A percentile compares a stretch with the other conserved stretches of the same genome.
Conservation (phyloP, 176 grass and related monocot genomes). For the Olyra latifolia region DNA sequence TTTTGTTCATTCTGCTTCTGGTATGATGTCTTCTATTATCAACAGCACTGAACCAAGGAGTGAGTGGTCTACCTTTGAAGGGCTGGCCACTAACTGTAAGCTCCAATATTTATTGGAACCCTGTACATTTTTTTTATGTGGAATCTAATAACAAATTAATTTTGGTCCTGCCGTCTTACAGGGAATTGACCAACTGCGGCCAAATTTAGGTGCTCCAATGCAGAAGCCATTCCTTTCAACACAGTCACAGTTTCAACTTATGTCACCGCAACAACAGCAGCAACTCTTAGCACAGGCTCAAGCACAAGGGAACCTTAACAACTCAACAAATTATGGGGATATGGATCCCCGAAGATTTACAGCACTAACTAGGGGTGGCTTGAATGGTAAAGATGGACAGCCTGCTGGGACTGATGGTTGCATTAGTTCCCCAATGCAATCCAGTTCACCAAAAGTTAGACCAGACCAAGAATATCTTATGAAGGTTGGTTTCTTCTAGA, state of each 20-base stretch:
- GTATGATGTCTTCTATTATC: conserved; percentile 29
- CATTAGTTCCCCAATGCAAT: conserved; percentile 86
- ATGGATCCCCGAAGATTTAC: conserved; percentile 80
- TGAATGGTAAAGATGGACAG: conserved; percentile 86
- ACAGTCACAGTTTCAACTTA: conserved; percentile 90
- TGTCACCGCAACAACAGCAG: conserved; percentile 94
- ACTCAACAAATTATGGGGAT: conserved; percentile 72
- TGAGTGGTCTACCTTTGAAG: conserved; percentile 91
- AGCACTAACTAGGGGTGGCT: conserved; percentile 50
- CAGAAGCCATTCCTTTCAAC: conserved; percentile 92
- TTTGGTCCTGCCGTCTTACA: conserved; percentile 27
- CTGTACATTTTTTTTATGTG: conserved; percentile 28
- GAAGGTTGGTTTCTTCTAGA: conserved; percentile 61
- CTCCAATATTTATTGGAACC: conserved; percentile 5
- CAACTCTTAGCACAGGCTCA: conserved; percentile 95
- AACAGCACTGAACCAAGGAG: conserved; percentile 93
- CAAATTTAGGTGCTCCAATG: conserved; percentile 83
- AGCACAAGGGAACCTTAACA: conserved; percentile 68
- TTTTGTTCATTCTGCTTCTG: conserved; percentile 28
- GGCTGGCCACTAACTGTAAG: conserved; percentile 98
- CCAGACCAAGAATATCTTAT: conserved; percentile 79
- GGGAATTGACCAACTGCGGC: conserved; percentile 89
- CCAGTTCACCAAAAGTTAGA: conserved; percentile 77
- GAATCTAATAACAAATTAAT: conserved; percentile 30
- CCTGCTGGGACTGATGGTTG: conserved; percentile 70